Evolutionary conservation across 108 stramenopile genomes (phyloP), one percentile per base, ranked within the genome.

Genomic region (Cyclotella choctawhatcheeana): DNA sequence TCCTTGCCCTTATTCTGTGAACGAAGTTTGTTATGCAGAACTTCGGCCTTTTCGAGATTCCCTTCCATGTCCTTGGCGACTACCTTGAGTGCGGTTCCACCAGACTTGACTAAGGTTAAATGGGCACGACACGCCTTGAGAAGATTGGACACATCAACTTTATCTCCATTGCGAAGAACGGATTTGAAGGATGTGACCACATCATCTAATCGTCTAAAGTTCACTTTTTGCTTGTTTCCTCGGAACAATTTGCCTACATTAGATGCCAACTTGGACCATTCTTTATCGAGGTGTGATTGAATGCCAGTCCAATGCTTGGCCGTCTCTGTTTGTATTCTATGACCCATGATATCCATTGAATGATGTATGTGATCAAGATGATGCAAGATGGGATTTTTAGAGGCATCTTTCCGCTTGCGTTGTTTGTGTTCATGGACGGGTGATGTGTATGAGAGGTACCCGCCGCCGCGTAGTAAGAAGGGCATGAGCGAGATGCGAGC

Each of bases 1-100:
- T n/a, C n/a, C n/a, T n/a, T n/a, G n/a, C n/a, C n/a, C n/a, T n/a
- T n/a, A 50, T 53, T 30, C 64, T 20, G 18, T 53, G 62, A 2
- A 10, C 7, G 5, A 20, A 44, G 29, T 35, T 73, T 50, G 27
- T 69, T 33, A 20, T 59, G 81, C 54, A 85, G 20, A 2, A 33
- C 40, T 58, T 84, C 80, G 0, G 78, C 85, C 63, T 88, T 88
- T 0, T 51, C 48, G 13, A 88, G 69, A 44, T 88, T 88, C 29
- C 55, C 48, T 37, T 71, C 76, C 62, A 88, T 52, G 66, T 88
- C 87, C 58, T 82, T 81, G 30, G 85, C 85, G 7, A 78, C 83
- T 2, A 80, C 22, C 6, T 67, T 44, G 20, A 80, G 37, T 7
- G 72, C 67, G 0, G 71, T 13, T 2, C 87, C 87, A 2, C 83